Conservation (phyloP, 129 eudicot species). For the Pseudognaphalium luteoalbum region DNA sequence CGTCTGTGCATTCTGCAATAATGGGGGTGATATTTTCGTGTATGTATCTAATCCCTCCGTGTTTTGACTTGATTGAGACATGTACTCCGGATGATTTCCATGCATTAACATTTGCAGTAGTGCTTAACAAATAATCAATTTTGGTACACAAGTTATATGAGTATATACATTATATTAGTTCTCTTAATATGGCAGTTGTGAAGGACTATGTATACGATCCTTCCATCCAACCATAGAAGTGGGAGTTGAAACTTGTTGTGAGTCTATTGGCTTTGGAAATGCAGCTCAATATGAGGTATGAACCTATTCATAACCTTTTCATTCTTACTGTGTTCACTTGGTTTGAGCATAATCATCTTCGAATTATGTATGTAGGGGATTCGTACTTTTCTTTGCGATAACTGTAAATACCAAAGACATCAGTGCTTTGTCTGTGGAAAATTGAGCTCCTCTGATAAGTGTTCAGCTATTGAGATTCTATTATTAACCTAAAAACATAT, state of each 20-base stretch:
- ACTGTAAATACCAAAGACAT: conserved; percentile 72
- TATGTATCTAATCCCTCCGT: conserved; percentile 34
- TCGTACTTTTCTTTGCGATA: conserved; percentile 52
- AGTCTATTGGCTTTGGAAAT: conserved; percentile 57
- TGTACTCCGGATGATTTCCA: not conserved
- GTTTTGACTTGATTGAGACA: not conserved
- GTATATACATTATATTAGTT: conserved; percentile 3
- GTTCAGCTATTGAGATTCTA: conserved; percentile 66
- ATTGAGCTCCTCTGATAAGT: conserved; percentile 74
- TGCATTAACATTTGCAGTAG: not conserved
- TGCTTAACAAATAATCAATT: not conserved
- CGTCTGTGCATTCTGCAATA: conserved; percentile 74
- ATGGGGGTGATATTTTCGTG: conserved; percentile 73
- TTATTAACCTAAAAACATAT: conserved; percentile 1
- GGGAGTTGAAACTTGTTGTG: conserved; percentile 57
- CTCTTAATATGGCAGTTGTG: conserved; percentile 58
- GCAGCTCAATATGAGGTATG: conserved; percentile 64
- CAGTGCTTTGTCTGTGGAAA: conserved; percentile 78
- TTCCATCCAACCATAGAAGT: conserved; percentile 72
- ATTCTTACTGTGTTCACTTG: conserved; percentile 1
- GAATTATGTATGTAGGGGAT: conserved; percentile 49
- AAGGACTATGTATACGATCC: conserved; percentile 80
- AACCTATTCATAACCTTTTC: conserved; percentile 20
- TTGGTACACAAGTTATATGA: not conserved
- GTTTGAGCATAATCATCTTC: not conserved